Conservation (phyloP, 768 basidiomycete genomes). For the Macrolepiota dolichaula region DNA sequence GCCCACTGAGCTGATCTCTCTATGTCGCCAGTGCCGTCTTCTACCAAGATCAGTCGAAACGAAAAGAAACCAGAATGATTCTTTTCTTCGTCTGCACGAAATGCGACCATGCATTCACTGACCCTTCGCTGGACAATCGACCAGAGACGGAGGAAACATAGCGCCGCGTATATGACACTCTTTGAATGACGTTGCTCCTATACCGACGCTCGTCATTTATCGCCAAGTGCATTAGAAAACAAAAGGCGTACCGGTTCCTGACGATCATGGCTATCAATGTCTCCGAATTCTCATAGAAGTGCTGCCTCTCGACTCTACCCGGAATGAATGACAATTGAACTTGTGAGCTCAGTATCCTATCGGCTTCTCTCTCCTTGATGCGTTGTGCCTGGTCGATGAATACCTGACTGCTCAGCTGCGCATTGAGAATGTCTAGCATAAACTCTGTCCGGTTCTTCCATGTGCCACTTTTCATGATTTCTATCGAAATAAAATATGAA, state of each 20-base stretch:
- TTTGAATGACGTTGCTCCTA: not conserved
- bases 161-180: not conserved
- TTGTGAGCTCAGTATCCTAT: no score
- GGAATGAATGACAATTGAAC: no score
- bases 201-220: not conserved
- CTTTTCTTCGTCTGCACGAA: constrained; percentile 88
- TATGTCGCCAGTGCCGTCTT: constrained; percentile 70
- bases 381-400: no score
- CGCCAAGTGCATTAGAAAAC: not conserved
- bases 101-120: constrained; percentile 73
- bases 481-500: no score
- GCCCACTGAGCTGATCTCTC: constrained; percentile 3
- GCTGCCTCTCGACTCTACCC: not conserved
- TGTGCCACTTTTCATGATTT: no score
- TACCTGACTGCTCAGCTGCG: no score
- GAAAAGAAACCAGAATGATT: constrained; percentile 94
- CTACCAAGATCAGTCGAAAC: constrained; percentile 96
- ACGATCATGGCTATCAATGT: no score
- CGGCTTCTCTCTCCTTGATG: no score
- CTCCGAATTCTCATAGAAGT: no score
- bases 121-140: constrained; percentile 57
- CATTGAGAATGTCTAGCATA: no score
- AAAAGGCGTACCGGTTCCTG: not conserved
- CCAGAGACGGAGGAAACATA: constrained; percentile 25
- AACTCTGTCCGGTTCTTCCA: no score